Conservation (phyloP, 148 eudicot genomes). For the Dianthus caryophyllus region DNA sequence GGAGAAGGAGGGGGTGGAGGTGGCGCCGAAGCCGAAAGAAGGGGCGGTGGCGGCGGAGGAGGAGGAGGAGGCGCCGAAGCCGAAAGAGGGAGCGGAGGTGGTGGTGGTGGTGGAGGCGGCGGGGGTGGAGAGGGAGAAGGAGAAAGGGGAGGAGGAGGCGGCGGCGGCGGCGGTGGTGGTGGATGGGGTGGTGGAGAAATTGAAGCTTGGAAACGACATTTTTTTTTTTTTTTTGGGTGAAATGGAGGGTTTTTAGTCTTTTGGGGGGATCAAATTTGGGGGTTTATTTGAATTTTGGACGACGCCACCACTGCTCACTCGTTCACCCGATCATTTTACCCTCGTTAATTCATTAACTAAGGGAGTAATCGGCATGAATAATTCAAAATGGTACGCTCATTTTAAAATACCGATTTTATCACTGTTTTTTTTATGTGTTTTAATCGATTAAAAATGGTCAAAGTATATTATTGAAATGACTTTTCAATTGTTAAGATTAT, state of each 20-base stretch:
- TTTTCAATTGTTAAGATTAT: no score
- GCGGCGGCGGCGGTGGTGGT: slow-evolving; percentile 1
- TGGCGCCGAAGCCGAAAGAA: neutral
- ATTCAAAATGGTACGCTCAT: no score
- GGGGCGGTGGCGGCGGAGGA: neutral
- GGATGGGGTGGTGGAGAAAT: slow-evolving; percentile 11
- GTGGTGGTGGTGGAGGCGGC: neutral
- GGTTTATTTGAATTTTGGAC: neutral
- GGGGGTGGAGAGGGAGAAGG: slow-evolving; percentile 1
- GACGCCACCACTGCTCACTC: no score
- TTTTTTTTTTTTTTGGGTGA: neutral
- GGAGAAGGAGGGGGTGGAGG: slow-evolving; percentile 3
- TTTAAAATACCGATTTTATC: no score
- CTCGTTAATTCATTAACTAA: no score
- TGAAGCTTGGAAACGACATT: slow-evolving; percentile 27
- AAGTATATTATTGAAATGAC: no score
- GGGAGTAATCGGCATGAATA: no score
- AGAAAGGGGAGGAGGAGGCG: neutral
- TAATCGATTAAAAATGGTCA: no score
- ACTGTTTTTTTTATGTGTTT: no score
- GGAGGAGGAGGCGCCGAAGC: slow-evolving; percentile 2
- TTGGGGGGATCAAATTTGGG: no score
- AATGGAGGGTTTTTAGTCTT: no score
- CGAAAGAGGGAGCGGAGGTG: slow-evolving; percentile 16
- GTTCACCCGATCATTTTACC: no score